A percentile compares a stretch with the other conserved stretches of the same genome.
Conservation (phyloP, 495 filamentous ascomycete genomes). For the Apodospora peruviana region DNA sequence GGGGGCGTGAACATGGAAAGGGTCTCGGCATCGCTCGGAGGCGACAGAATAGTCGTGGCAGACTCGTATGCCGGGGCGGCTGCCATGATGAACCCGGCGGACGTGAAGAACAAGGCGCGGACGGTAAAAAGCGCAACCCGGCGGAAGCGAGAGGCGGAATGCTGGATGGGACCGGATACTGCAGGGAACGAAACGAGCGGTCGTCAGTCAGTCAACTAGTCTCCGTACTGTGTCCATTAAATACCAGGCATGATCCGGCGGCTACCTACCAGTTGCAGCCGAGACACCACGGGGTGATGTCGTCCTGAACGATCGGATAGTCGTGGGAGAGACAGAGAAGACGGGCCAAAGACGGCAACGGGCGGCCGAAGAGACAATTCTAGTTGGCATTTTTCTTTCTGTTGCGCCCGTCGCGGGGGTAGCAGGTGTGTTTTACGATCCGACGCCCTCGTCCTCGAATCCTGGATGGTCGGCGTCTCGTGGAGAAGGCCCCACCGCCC, state of each 20-base stretch:
- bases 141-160: conserved; percentile 16
- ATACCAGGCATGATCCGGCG: too few species aligned
- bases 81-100: conserved; percentile 51
- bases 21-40: conserved; percentile 67
- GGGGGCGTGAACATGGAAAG: conserved; percentile 59
- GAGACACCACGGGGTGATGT: conserved; percentile 9
- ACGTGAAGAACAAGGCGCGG: conserved; percentile 38
- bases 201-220: neutral
- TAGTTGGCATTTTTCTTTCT: conserved; percentile 10
- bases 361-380: conserved; percentile 11
- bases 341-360: conserved; percentile 3
- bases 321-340: neutral
- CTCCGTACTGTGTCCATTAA: too few species aligned
- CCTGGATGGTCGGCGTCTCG: too few species aligned
- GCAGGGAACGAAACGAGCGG: neutral
- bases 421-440: too few species aligned
- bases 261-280: conserved; percentile 8
- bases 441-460: too few species aligned
- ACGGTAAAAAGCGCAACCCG: conserved; percentile 23
- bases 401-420: neutral
- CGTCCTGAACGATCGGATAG: neutral
- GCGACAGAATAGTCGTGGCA: conserved; percentile 40
- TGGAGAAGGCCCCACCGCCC: too few species aligned
- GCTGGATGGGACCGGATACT: too few species aligned
- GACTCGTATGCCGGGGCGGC: conserved; percentile 40